Evolutionary conservation across 306 rosid species (phyloP).

Genomic region (Geum urbanum): DNA sequence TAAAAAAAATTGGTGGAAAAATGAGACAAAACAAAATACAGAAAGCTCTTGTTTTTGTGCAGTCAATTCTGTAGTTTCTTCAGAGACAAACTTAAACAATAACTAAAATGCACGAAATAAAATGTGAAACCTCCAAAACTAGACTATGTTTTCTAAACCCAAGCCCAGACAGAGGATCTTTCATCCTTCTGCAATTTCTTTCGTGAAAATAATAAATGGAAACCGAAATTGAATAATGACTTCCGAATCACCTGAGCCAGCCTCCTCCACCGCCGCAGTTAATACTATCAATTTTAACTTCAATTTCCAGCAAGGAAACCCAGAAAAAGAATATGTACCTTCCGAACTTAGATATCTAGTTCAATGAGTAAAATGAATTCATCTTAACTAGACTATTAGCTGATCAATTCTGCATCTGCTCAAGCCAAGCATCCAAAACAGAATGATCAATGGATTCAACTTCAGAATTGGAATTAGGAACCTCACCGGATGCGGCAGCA

Average conservation of each 20-base stretch:
- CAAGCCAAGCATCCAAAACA: conserved; percentile 85
- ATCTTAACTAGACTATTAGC: conserved; percentile 52
- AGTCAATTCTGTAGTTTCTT: conserved; percentile 25
- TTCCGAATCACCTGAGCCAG: conserved; percentile 16
- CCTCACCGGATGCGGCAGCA: conserved; percentile 49
- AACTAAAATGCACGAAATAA: conserved; percentile 17
- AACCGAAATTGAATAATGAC: conserved; percentile 30
- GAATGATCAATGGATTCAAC: conserved; percentile 63
- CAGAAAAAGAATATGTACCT: conserved; percentile 41
- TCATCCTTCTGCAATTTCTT: conserved; percentile 24
- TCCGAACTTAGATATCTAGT: conserved; percentile 36
- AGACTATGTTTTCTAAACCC: conserved; percentile 25
- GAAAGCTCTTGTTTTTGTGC: conserved; percentile 31
- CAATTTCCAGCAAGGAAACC: conserved; percentile 26
- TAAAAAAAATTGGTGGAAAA: conserved; percentile 19
- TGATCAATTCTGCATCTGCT: conserved; percentile 89
- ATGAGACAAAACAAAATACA: conserved; percentile 19
- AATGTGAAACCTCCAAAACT: conserved; percentile 34
- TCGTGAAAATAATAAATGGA: conserved; percentile 35
- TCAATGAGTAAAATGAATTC: conserved; percentile 40
- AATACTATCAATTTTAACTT: conserved; percentile 21
- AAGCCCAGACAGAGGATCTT: conserved; percentile 28
- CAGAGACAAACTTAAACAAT: conserved; percentile 1
- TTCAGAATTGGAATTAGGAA: conserved; percentile 50
- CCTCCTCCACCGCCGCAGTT: conserved; percentile 21